Conservation (phyloP, 2,329 filamentous ascomycete species). For the Diaporthe amygdali region DNA sequence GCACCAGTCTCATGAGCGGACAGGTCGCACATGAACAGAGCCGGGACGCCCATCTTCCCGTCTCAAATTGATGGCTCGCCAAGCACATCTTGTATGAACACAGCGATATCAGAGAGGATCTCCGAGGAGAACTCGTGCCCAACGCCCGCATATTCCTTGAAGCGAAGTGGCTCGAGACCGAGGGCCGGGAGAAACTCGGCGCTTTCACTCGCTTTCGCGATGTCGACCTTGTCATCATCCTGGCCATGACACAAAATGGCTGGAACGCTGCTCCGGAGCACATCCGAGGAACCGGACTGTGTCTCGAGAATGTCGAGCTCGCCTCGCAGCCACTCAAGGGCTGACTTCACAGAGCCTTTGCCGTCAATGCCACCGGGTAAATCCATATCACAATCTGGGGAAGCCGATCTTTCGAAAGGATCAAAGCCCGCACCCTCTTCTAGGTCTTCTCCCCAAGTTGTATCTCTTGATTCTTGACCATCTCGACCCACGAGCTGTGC, state of each 20-base stretch:
- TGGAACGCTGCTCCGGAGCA: constrained; percentile 36
- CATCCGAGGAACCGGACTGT: not conserved
- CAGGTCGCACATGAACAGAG: not conserved
- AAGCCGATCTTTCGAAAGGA: constrained; percentile 9
- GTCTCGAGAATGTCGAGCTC: constrained; percentile 27
- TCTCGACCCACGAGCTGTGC: constrained; percentile 2
- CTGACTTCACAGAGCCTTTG: not conserved
- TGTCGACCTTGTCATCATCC: constrained; percentile 47
- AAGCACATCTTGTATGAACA: constrained; percentile 33
- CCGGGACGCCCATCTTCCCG: not conserved
- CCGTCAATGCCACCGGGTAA: not conserved
- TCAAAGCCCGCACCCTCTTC: constrained; percentile 25
- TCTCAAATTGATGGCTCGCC: not conserved
- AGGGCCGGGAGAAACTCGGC: constrained; percentile 39
- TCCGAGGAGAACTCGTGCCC: constrained; percentile 51
- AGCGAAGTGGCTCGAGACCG: constrained; percentile 37
- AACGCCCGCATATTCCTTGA: constrained; percentile 44
- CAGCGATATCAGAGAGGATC: constrained; percentile 45
- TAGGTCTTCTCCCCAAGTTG: not conserved
- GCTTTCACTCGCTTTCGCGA: constrained; percentile 39
- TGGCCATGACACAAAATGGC: constrained; percentile 52
- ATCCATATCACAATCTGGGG: constrained; percentile 16
- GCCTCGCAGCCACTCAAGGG: constrained; percentile 28
- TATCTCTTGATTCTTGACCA: constrained; percentile 15
- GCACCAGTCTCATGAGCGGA: not conserved